Evolutionary conservation across 768 basidiomycete genomes (phyloP), one percentile per base, ranked within the genome.

Genomic region (Lactifluus echinatus): DNA sequence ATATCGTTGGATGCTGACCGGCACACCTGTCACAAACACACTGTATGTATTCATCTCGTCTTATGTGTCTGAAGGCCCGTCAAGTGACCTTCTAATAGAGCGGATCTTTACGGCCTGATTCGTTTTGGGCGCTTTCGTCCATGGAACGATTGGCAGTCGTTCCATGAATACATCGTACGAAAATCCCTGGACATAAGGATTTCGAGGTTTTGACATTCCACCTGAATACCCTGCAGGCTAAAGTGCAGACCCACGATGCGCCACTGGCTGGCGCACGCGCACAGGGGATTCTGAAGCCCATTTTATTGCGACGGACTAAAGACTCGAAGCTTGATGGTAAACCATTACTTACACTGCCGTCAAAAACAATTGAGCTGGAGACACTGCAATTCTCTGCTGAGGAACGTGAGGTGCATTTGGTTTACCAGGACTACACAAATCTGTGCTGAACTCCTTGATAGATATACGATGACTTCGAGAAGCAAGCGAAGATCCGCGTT

Each of bases 1-100:
- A 58, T 84, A 85, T 63, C 73, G 88, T 21, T 93, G 90, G 90
- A 81, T 82, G 73, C 73, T 91, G 24, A 89, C 87, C 0, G 85
- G 86, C 34, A 87, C 86, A 0, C 85, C 86, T 1, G 79, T 87
- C 10, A 87, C 85, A 0, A 87, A 88, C 55, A 80, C 83, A 2
- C 70, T 82, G 85, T 85, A 63, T 21, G 45, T 34, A 29, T 34
- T 4, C 75, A 57, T 56, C 36, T n/a, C 12, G 24, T 39, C 26
- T 23, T 26, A 14, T 44, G 24, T 21, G 1, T 28, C n/a, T 34
- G 44, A 36, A 34, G 24, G 29, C 15, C 34, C 52, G n/a, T 36
- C 58, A 15, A 17, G 14, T 50, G 45, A 36, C 37, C 7, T 50
- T 14, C 52, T 33, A 44, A 31, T 62, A 84, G 84, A 21, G 81